Evolutionary conservation across 2,329 filamentous ascomycete species (phyloP).

Genomic region (Ophiostoma himal-ulmi): DNA sequence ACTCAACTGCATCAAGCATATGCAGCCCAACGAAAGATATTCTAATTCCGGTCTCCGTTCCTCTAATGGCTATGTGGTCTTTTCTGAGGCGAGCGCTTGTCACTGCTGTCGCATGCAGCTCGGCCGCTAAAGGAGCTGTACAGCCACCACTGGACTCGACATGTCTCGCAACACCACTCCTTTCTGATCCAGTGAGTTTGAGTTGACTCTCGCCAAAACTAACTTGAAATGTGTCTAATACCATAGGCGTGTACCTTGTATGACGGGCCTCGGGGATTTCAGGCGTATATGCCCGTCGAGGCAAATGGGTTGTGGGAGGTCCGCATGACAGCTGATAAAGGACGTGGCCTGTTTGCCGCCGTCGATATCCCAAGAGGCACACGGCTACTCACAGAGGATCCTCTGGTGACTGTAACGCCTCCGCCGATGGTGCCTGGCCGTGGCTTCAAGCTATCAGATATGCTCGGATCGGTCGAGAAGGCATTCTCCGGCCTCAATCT

Average conservation of each 20-base stretch:
- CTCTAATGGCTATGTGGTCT: not conserved
- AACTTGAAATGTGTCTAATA: not conserved
- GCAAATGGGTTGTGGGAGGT: conserved; percentile 22
- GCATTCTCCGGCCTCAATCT: conserved; percentile 24
- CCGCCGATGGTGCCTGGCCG: conserved; percentile 30
- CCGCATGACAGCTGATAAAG: conserved; percentile 33
- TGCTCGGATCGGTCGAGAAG: conserved; percentile 32
- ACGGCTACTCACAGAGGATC: conserved; percentile 37
- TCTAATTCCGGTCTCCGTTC: not conserved
- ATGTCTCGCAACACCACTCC: not conserved
- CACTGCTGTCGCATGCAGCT: not conserved
- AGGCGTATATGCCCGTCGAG: not conserved
- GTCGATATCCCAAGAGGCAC: conserved; percentile 35
- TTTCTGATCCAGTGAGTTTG: not conserved
- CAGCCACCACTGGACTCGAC: not conserved
- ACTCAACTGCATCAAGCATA: not conserved
- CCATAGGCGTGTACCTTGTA: not conserved
- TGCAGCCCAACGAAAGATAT: not conserved
- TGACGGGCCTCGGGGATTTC: not conserved
- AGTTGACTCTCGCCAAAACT: not conserved
- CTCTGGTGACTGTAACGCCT: conserved; percentile 34
- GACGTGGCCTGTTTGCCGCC: conserved; percentile 39
- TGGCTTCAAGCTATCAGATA: conserved; percentile 32
- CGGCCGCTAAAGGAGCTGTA: not conserved
- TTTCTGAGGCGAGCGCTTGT: not conserved